Evolutionary conservation across 495 filamentous ascomycete species (phyloP).

Genomic region (Podospora comata): DNA sequence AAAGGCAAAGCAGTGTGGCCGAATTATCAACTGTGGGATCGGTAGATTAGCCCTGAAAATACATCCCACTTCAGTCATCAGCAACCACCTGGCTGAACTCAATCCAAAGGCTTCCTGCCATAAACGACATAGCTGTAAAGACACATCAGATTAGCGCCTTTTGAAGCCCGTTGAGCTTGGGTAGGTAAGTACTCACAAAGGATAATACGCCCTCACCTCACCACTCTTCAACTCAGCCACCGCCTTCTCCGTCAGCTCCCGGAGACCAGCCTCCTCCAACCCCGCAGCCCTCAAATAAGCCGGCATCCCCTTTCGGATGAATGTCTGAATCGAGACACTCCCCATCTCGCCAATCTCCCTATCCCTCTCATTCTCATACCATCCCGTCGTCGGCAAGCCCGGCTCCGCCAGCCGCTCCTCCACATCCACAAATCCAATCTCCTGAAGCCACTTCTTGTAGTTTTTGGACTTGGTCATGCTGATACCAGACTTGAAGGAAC

Average conservation of each 20-base stretch:
- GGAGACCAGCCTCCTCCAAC: not conserved
- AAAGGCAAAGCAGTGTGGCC: too few relatives aligned
- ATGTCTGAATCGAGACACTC: not conserved
- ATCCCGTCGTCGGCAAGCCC: not conserved
- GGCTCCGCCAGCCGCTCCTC: not conserved
- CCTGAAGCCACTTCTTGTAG: not conserved
- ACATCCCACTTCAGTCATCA: not conserved
- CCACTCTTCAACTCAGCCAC: not conserved
- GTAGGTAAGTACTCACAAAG: not conserved
- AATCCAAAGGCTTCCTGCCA: not conserved
- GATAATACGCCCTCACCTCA: not conserved
- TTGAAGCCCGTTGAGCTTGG: too few relatives aligned
- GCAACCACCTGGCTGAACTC: not conserved
- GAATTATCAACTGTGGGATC: too few relatives aligned
- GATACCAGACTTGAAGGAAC: not conserved
- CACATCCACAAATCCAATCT: not conserved
- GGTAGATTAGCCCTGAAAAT: not conserved
- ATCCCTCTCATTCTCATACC: not conserved
- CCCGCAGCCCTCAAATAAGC: not conserved
- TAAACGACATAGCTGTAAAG: not conserved
- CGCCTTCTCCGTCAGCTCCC: not conserved
- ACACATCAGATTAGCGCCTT: not conserved
- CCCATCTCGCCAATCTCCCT: not conserved
- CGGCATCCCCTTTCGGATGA: not conserved
- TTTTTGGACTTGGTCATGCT: not conserved